Base-by-base conservation (phyloP, 306 rosid genomes). In the Hippophae tibetana region DNA sequence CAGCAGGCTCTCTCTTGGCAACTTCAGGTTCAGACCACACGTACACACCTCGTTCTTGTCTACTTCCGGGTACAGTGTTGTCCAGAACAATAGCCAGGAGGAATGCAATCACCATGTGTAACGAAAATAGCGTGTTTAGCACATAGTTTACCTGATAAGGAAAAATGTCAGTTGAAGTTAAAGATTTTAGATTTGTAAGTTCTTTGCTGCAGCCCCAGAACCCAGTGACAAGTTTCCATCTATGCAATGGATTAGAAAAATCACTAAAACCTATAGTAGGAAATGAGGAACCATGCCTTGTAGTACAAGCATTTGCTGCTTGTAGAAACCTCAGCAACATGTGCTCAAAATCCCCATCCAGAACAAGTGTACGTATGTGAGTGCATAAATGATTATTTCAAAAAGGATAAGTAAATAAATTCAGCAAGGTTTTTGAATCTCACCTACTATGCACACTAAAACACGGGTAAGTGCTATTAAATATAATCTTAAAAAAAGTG, bases 1-100 rank as follows among this genome's bases (percentile, higher is more conserved):
- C 88, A 27, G 95, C 89, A 52, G 88, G 90, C 59, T 92, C 99
- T 69, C 86, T 78, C 75, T 71, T 79, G 41, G 88, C 97, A 70
- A 74, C 79, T 64, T 92, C 99, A 0, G 82, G 61, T 51, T 92
- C 90, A 0, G 96, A 82, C 99, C 99, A 92, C 57, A 88, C 90
- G 44, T 92, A 92, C 27, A 92, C 99, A 61, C 99, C 99, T 3
- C 95, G 95, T 78, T 92, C 99, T 68, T 80, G 88, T 74, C 67
- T 74, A 65, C 88, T 85, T 47, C 99, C 99, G n/a, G 99, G 99
- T 50, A 92, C 96, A 5, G 99, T 88, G 65, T 92, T 88, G 70
- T 92, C 96, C 68, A 92, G 93, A 72, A 88, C 77, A 63, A 84
- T 72, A 52, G 96, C 99, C 66, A 80, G 88, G 8, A 86, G 78